Conservation (phyloP, 2,329 filamentous ascomycete species). For the Chrysosporium queenslandicum region DNA sequence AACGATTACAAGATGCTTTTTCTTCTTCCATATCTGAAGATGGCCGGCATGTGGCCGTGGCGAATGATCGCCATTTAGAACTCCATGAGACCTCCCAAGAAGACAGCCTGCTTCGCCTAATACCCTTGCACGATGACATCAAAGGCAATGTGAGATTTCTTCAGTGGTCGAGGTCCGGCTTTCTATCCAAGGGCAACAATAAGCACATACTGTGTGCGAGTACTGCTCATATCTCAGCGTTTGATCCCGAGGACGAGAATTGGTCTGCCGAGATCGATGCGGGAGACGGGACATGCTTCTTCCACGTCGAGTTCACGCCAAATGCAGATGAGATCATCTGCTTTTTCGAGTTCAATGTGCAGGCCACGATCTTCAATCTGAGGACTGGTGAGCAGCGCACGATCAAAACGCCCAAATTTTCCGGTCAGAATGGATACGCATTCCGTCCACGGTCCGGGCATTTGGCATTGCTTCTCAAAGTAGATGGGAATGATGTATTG, state of each 20-base stretch:
- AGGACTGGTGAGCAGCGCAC: constrained; percentile 29
- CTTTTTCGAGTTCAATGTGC: constrained; percentile 34
- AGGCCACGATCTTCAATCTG: constrained; percentile 30
- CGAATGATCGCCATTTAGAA: constrained; percentile 7
- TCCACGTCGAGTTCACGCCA: constrained; percentile 31
- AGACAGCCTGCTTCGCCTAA: not conserved
- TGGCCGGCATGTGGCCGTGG: constrained; percentile 11
- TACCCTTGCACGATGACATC: constrained; percentile 11
- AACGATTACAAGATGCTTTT: constrained; percentile 4
- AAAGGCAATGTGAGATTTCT: constrained; percentile 8
- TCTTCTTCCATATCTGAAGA: constrained; percentile 9
- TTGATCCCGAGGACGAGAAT: constrained; percentile 30
- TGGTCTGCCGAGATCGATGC: constrained; percentile 34
- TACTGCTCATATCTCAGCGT: constrained; percentile 29
- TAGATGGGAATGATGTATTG: constrained; percentile 30
- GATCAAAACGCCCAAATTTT: constrained; percentile 34
- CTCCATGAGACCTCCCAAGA: not conserved
- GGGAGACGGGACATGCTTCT: constrained; percentile 29
- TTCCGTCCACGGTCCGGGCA: constrained; percentile 34
- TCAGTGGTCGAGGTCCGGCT: constrained; percentile 10
- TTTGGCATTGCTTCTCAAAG: constrained; percentile 33
- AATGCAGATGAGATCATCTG: constrained; percentile 31
- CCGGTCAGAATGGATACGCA: constrained; percentile 29
- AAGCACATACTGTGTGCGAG: constrained; percentile 29
- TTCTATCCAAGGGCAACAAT: not conserved